phyloP scores from a whole-genome alignment of 805 yeast species.

The Candida arabinofermentans region DNA sequence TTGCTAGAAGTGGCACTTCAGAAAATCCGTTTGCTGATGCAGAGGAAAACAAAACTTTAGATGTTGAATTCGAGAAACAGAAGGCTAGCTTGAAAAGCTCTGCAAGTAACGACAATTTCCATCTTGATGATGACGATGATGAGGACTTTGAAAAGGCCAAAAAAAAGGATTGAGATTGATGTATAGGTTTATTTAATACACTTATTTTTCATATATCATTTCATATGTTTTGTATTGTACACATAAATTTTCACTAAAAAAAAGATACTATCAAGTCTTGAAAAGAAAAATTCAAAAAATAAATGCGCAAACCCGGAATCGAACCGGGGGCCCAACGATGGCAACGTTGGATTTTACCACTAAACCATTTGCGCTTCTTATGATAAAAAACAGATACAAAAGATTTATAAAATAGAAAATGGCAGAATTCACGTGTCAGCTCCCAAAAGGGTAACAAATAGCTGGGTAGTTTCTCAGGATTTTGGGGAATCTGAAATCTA shows the following conservation, averaged over 20 bases:
- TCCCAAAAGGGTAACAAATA: no score
- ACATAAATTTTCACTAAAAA: no score
- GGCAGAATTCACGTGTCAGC: no score
- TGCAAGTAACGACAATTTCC: constrained; percentile 21
- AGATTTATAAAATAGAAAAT: no score
- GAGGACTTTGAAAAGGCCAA: constrained; percentile 5
- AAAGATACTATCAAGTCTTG: background rate
- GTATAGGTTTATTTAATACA: background rate
- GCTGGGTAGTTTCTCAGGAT: no score
- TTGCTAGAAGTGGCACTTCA: constrained; percentile 1
- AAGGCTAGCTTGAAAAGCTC: constrained; percentile 14
- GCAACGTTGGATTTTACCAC: constrained; percentile 8
- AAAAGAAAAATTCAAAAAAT: background rate
- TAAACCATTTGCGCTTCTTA: constrained; percentile 6
- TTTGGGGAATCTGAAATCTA: no score
- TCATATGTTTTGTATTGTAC: constrained; percentile 1
- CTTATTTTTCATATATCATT: no score
- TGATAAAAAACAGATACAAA: background rate
- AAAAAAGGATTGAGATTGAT: background rate
- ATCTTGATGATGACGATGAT: constrained; percentile 30
- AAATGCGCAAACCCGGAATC: constrained; percentile 6
- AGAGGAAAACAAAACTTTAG: constrained; percentile 19
- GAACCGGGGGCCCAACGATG: constrained; percentile 7
- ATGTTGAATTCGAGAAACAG: constrained; percentile 31
- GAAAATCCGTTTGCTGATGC: constrained; percentile 32